Percentiles rank a stretch among this genome's conserved stretches.
Evolutionary conservation across 2,329 filamentous ascomycete species (phyloP).

Genomic region (Helotiales sp.): DNA sequence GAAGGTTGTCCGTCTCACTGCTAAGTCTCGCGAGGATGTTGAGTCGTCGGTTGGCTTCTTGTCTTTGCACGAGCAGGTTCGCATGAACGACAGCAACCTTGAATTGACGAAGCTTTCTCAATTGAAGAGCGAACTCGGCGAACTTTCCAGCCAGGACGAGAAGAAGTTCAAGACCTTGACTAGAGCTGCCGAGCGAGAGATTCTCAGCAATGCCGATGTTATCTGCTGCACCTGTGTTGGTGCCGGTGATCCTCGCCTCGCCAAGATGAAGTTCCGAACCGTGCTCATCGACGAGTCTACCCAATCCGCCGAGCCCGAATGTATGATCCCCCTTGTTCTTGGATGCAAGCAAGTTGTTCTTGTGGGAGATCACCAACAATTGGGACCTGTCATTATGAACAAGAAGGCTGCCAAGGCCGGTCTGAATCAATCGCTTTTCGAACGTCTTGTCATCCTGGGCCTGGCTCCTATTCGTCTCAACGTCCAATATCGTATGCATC

Average conservation of each 20-base stretch:
- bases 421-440: constrained; percentile 97
- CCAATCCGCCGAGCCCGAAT: constrained; percentile 96
- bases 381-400: constrained; percentile 99
- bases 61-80: constrained; percentile 94
- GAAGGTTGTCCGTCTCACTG: constrained; percentile 97
- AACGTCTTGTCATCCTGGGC: constrained; percentile 91
- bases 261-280: constrained; percentile 98
- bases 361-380: constrained; percentile 96
- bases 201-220: constrained; percentile 92
- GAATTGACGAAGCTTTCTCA: constrained; percentile 92
- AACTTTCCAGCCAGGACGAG: constrained; percentile 93
- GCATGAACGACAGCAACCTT: constrained; percentile 94
- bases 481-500: constrained; percentile 99
- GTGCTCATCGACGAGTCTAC: constrained; percentile 98
- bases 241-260: constrained; percentile 90
- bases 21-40: constrained; percentile 97
- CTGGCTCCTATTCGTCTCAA: constrained; percentile 91
- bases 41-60: constrained; percentile 98
- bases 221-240: constrained; percentile 99
- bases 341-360: constrained; percentile 99
- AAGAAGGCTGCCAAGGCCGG: constrained; percentile 99
- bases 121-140: constrained; percentile 88
- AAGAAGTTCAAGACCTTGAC: constrained; percentile 98
- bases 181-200: constrained; percentile 91
- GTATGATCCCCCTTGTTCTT: constrained; percentile 96